A percentile compares a stretch with the other conserved stretches of the same genome.
These are phyloP conservation scores for Penicillium sumatraense DNA, from an alignment of 2,329 filamentous ascomycete genomes.

Conservation along the genomic window DNA sequence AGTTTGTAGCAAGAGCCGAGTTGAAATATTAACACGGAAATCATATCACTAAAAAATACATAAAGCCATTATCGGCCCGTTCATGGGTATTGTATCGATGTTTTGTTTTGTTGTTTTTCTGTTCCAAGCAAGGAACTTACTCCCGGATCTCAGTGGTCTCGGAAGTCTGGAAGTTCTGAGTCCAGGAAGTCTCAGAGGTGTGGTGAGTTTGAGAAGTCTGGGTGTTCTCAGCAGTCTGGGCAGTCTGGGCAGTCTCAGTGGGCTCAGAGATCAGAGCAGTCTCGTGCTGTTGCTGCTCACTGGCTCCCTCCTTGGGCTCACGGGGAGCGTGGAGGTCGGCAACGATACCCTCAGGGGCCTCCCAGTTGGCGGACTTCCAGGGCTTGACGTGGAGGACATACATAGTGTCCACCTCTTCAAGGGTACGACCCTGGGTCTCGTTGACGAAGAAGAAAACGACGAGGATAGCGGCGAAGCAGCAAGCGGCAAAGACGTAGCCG, in stretches of 20 bases:
- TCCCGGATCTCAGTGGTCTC: conserved; percentile 6
- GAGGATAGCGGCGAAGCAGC: conserved; percentile 66
- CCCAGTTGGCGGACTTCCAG: conserved; percentile 62
- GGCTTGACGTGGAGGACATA: conserved; percentile 69
- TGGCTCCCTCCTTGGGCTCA: conserved; percentile 24
- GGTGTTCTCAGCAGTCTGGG: neutral
- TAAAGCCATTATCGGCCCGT: conserved; percentile 7
- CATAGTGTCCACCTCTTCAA: conserved; percentile 83
- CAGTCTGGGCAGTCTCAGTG: conserved; percentile 12
- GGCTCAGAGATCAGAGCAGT: conserved; percentile 3
- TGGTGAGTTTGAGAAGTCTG: too few species aligned
- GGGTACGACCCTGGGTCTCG: conserved; percentile 71
- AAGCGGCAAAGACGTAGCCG: conserved; percentile 78
- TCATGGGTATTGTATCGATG: conserved; percentile 1
- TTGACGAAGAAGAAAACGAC: conserved; percentile 79
- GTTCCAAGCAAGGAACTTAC: neutral
- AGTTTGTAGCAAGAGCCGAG: conserved; percentile 17
- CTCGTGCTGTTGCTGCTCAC: conserved; percentile 26
- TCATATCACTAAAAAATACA: conserved; percentile 15
- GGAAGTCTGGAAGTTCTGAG: neutral
- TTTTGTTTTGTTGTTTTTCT: neutral
- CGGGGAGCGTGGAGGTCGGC: conserved; percentile 30
- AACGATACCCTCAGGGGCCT: conserved; percentile 38
- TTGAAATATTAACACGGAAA: conserved; percentile 20
- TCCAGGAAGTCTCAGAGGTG: too few species aligned